Evolutionary conservation across 2,329 filamentous ascomycete species (phyloP).

Genomic region (Apiospora malaysiana): DNA sequence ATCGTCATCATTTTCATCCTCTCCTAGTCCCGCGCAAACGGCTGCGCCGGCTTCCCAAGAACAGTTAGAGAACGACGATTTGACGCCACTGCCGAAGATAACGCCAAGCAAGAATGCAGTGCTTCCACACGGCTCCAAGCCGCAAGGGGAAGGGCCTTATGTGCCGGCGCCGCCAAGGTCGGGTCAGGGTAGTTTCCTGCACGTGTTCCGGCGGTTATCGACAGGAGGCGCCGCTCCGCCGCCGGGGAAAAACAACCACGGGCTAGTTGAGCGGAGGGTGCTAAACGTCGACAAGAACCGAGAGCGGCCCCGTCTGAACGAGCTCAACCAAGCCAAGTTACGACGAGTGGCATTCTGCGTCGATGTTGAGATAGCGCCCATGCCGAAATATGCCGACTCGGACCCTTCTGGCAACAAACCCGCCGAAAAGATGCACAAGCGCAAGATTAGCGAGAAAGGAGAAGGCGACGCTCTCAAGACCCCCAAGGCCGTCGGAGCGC

Average conservation of each 20-base stretch:
- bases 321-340: conserved; percentile 81
- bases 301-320: conserved; percentile 78
- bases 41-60: not conserved
- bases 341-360: conserved; percentile 93
- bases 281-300: conserved; percentile 85
- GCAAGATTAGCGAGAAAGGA: conserved; percentile 69
- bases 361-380: conserved; percentile 93
- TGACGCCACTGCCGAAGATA: conserved; percentile 55
- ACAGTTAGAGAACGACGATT: conserved; percentile 37
- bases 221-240: conserved; percentile 58
- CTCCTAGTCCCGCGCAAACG: conserved; percentile 41
- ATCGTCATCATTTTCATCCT: conserved; percentile 86
- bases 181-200: conserved; percentile 74
- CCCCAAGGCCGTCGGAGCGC: conserved; percentile 64
- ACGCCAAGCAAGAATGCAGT: conserved; percentile 63
- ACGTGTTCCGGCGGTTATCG: conserved; percentile 82
- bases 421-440: conserved; percentile 64
- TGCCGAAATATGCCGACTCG: conserved; percentile 76
- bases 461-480: conserved; percentile 79
- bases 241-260: conserved; percentile 62
- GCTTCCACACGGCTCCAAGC: conserved; percentile 60
- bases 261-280: conserved; percentile 78
- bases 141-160: conserved; percentile 69
- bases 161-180: conserved; percentile 76
- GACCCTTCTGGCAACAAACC: conserved; percentile 55